Evolutionary conservation across 2,329 filamentous ascomycete species (phyloP), one percentile per base, ranked within the genome.

Genomic region (Coniochaeta pulveracea): DNA sequence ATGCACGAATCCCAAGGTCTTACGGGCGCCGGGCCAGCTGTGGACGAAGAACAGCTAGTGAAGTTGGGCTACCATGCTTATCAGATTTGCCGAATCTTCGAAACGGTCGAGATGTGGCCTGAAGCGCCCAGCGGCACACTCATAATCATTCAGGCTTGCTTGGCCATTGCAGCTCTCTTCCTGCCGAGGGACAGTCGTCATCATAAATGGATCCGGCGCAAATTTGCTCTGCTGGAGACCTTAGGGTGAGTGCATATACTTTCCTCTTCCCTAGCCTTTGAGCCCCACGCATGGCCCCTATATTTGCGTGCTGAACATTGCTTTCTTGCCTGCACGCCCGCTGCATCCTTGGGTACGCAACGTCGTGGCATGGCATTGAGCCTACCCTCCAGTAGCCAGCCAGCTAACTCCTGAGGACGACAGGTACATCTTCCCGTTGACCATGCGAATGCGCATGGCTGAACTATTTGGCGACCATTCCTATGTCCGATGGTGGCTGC

Each of bases 401-500:
- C n/a, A 23, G 21, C 21, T 23, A 23, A 23, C 21, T n/a, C 21
- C n/a, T 8, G 8, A 8, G 8, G 21, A 8, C n/a, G 8, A n/a
- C 40, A 95, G 89, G 24, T 94, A 93, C 51, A 81, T 94, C 16
- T 88, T 85, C 44, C 80, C 88, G 2, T 63, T 74, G 19, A 72
- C 73, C 10, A 77, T 89, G 46, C 80, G 89, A 37, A 65, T 61
- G 19, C 78, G 79, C 43, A 80, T 96, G 69, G 76, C 82, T 19
- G 70, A 81, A 29, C 55, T 85, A 16, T 94, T 91, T 66, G 64
- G 71, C 38, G 72, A 84, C 26, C 69, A 74, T 10, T 75, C 78
- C 14, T 75, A 86, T 34, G 72, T 73, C 27, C 68, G 79, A 37
- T 95, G 86, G 85, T 98, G 91, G 91, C 69, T 95, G 3, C 84